A percentile compares a stretch with the other conserved stretches of the same genome.
phyloP scores from a whole-genome alignment of 495 filamentous ascomycete species.

The Pseudevernia furfuracea region DNA sequence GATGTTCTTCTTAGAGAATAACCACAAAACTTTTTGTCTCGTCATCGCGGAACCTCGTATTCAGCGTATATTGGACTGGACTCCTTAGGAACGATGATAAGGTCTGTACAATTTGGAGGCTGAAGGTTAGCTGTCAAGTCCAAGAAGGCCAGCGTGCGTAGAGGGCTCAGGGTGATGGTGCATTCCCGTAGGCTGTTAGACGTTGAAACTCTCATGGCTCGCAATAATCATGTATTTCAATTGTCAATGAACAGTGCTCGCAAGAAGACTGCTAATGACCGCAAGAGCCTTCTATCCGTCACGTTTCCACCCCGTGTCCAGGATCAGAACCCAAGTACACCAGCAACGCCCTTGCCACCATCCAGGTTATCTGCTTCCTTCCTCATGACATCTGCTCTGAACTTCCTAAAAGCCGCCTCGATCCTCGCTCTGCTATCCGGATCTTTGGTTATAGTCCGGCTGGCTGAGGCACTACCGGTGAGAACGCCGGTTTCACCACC shows the following conservation, averaged over 20 bases:
- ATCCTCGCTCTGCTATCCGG: constrained; percentile 48
- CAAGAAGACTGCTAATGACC: background rate
- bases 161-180: no score
- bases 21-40: no score
- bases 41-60: no score
- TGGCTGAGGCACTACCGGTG: constrained; percentile 45
- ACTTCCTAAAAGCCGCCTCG: constrained; percentile 55
- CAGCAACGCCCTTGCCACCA: constrained; percentile 25
- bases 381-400: constrained; percentile 54
- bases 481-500: constrained; percentile 58
- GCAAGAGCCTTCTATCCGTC: background rate
- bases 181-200: background rate
- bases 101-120: no score
- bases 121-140: no score
- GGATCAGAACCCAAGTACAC: background rate
- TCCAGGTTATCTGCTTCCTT: constrained; percentile 51
- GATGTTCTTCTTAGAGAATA: no score
- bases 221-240: background rate
- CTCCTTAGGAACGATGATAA: no score
- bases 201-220: background rate
- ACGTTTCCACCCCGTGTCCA: background rate
- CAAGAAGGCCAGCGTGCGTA: no score
- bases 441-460: constrained; percentile 45
- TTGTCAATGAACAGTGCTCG: background rate
- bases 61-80: no score